phyloP scores from a whole-genome alignment of 441 rosid genomes.

The Syzygium syzygioides region DNA sequence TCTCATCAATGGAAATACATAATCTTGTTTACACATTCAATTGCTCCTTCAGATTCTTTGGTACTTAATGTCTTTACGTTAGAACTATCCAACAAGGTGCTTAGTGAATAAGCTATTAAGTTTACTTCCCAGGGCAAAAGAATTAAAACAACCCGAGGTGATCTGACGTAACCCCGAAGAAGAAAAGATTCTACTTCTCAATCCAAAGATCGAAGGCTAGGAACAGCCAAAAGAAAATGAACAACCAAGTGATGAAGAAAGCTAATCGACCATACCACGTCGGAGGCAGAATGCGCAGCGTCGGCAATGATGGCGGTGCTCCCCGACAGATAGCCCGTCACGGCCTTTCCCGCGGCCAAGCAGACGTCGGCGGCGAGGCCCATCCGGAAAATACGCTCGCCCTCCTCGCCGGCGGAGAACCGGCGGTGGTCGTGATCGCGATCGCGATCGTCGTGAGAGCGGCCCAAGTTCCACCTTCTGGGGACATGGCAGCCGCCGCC shows the following conservation, averaged over 20 bases:
- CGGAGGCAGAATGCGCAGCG: slow-evolving; percentile 64
- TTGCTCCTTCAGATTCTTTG: background rate
- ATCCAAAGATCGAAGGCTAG: background rate
- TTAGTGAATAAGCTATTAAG: background rate
- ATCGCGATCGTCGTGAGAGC: slow-evolving; percentile 35
- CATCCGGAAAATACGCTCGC: slow-evolving; percentile 66
- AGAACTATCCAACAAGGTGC: background rate
- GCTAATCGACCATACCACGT: slow-evolving; percentile 33
- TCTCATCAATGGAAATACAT: background rate
- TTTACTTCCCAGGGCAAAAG: background rate
- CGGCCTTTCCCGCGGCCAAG: slow-evolving; percentile 53
- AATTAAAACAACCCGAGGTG: background rate
- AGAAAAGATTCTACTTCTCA: background rate
- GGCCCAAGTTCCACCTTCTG: slow-evolving; percentile 70
- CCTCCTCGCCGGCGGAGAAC: slow-evolving; percentile 26
- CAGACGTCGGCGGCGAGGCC: slow-evolving; percentile 64
- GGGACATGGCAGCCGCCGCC: slow-evolving; percentile 20
- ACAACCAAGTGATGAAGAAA: background rate
- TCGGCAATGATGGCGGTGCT: slow-evolving; percentile 68
- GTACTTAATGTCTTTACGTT: background rate
- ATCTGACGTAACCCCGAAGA: background rate
- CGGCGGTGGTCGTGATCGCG: slow-evolving; percentile 19
- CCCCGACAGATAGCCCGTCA: slow-evolving; percentile 55
- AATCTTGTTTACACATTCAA: background rate
- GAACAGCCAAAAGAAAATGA: background rate